Conservation (phyloP, 352 stramenopile genomes). For the Globisporangium nunn region DNA sequence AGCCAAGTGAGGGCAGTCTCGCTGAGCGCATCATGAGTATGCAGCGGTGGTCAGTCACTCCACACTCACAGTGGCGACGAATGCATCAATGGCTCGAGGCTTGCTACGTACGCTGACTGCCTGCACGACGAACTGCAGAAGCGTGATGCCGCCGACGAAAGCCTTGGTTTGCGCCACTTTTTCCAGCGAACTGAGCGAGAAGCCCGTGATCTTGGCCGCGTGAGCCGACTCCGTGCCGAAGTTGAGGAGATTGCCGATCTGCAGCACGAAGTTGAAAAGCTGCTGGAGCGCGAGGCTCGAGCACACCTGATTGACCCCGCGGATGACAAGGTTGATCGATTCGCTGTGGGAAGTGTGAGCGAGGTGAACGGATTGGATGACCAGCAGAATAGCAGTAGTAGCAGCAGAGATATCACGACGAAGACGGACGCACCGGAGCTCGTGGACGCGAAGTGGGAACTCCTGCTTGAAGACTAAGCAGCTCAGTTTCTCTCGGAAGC, state of each 20-base stretch:
- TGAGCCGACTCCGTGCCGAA: conserved; percentile 24
- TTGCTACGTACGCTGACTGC: conserved; percentile 40
- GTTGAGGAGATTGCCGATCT: conserved; percentile 70
- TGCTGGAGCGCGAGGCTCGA: conserved; percentile 52
- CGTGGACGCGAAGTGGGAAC: conserved; percentile 51
- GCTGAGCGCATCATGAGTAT: conserved; percentile 15
- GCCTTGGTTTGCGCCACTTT: conserved; percentile 81
- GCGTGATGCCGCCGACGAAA: conserved; percentile 61
- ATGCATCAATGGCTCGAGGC: background rate
- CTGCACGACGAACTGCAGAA: conserved; percentile 78
- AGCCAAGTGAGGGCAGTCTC: conserved; percentile 52
- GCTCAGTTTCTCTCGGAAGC: conserved; percentile 61
- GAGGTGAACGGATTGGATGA: background rate
- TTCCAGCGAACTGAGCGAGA: conserved; percentile 67
- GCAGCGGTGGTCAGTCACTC: conserved; percentile 2
- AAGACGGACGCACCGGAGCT: conserved; percentile 44
- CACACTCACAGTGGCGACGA: background rate
- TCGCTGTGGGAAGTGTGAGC: conserved; percentile 15
- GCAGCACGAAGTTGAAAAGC: conserved; percentile 63
- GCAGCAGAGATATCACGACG: background rate
- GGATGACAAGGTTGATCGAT: conserved; percentile 59
- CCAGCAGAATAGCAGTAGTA: background rate
- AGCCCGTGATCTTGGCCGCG: conserved; percentile 31
- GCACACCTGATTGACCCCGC: conserved; percentile 65
- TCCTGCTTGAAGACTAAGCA: conserved; percentile 80